Evolutionary conservation across 192 early-diverging fungal species (phyloP).

Genomic region (Coemansia sp.): DNA sequence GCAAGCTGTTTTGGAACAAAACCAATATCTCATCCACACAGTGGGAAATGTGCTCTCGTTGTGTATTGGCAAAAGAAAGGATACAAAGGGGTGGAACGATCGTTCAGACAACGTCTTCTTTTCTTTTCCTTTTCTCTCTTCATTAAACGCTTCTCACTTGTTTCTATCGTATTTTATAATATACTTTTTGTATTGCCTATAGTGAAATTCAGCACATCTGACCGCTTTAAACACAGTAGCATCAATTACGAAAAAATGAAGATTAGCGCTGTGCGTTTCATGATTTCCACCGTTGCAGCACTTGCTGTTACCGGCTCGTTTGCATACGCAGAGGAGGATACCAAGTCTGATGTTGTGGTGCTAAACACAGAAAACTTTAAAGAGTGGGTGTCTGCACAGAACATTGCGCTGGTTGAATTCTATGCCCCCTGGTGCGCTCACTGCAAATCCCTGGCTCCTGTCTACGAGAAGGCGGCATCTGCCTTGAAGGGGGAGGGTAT

Average conservation of each 20-base stretch:
- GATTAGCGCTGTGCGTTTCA: conserved; percentile 50
- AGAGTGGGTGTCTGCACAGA: conserved; percentile 58
- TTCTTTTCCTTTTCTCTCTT: too few relatives aligned
- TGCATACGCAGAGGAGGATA: conserved; percentile 11
- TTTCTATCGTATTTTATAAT: neutral
- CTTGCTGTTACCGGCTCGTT: conserved; percentile 32
- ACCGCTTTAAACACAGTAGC: neutral
- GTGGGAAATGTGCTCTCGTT: neutral
- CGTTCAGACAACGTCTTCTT: too few relatives aligned
- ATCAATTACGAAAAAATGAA: conserved; percentile 35
- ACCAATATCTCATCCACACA: neutral
- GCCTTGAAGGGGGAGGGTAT: conserved; percentile 74
- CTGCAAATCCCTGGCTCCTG: conserved; percentile 91
- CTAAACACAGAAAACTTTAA: conserved; percentile 66
- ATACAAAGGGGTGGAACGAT: neutral
- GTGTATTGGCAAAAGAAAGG: neutral
- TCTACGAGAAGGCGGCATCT: conserved; percentile 92
- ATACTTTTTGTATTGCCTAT: neutral
- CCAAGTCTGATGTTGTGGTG: conserved; percentile 30
- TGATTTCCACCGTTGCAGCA: conserved; percentile 47
- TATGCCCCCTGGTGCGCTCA: conserved; percentile 98
- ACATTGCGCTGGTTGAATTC: conserved; percentile 88
- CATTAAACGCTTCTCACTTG: neutral
- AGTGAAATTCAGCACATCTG: neutral
- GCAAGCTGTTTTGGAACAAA: conserved; percentile 1